phyloP scores from a whole-genome alignment of 805 yeast genomes.

The Candida nonsorbophila region DNA sequence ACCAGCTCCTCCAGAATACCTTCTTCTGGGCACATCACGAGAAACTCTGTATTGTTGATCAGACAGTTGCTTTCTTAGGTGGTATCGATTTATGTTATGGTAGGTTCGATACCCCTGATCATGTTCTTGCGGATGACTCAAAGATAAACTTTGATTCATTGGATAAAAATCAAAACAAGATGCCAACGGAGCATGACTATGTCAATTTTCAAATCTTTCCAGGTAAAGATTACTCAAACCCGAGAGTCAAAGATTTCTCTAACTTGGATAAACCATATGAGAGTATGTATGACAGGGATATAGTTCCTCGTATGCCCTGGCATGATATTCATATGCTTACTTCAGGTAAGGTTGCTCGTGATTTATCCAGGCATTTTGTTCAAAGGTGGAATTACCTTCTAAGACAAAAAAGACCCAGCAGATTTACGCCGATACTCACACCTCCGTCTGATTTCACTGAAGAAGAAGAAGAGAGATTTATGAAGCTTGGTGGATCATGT shows the following conservation, averaged over 20 bases:
- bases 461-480: conserved; percentile 53
- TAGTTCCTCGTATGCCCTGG: conserved; percentile 97
- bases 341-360: conserved; percentile 92
- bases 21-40: conserved; percentile 99
- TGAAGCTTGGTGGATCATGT: conserved; percentile 75
- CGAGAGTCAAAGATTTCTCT: conserved; percentile 83
- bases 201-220: conserved; percentile 69
- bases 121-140: conserved; percentile 76
- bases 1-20: conserved; percentile 87
- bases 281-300: conserved; percentile 80
- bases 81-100: conserved; percentile 97
- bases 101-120: conserved; percentile 95
- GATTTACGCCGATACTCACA: conserved; percentile 84
- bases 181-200: conserved; percentile 33
- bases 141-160: conserved; percentile 27
- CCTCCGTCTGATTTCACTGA: conserved; percentile 88
- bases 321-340: conserved; percentile 97
- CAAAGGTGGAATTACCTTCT: conserved; percentile 95
- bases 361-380: conserved; percentile 86
- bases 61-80: conserved; percentile 84
- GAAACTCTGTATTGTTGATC: conserved; percentile 81
- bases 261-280: conserved; percentile 82
- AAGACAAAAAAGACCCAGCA: conserved; percentile 90
- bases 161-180: conserved; percentile 18
- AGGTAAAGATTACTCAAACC: conserved; percentile 96